Percentiles rank a stretch among this genome's conserved stretches.
These are phyloP conservation scores for Fraxinus latifolia DNA, from an alignment of 305 asterid species.

Conservation along the genomic window DNA sequence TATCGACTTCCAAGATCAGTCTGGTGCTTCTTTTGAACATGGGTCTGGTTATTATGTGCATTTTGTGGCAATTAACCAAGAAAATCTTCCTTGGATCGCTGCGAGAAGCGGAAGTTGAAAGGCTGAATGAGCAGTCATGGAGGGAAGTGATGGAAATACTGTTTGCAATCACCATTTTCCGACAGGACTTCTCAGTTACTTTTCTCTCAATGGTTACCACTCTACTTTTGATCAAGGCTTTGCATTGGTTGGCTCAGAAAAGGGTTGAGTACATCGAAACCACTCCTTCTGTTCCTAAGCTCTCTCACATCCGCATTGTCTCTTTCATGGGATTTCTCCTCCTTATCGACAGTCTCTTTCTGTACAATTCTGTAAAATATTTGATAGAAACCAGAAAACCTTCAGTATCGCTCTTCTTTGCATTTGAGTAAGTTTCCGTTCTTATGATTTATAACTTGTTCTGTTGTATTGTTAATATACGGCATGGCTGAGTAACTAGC, in stretches of 20 bases:
- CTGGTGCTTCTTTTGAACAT: slow-evolving; percentile 75
- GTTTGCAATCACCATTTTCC: slow-evolving; percentile 86
- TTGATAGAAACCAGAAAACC: slow-evolving; percentile 80
- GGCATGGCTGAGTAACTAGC: background rate
- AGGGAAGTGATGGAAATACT: slow-evolving; percentile 93
- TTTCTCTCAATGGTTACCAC: slow-evolving; percentile 84
- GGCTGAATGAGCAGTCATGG: slow-evolving; percentile 96
- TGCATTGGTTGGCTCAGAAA: slow-evolving; percentile 99
- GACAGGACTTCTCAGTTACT: slow-evolving; percentile 80
- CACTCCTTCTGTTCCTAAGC: slow-evolving; percentile 67
- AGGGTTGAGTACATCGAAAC: slow-evolving; percentile 94
- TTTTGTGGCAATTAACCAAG: slow-evolving; percentile 81
- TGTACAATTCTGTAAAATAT: slow-evolving; percentile 55
- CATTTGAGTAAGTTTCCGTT: slow-evolving; percentile 69
- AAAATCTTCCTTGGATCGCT: slow-evolving; percentile 86
- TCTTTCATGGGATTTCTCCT: slow-evolving; percentile 89
- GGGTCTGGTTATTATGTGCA: slow-evolving; percentile 85
- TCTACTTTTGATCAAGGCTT: slow-evolving; percentile 74
- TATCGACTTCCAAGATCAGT: slow-evolving; percentile 85
- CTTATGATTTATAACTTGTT: background rate
- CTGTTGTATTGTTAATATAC: background rate
- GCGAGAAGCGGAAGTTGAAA: slow-evolving; percentile 93
- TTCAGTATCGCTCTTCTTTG: slow-evolving; percentile 80
- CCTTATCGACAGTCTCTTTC: slow-evolving; percentile 61
- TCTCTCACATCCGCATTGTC: slow-evolving; percentile 70